Conservation (phyloP, 176 grass and related monocot genomes). For the Alopecurus myosuroides region DNA sequence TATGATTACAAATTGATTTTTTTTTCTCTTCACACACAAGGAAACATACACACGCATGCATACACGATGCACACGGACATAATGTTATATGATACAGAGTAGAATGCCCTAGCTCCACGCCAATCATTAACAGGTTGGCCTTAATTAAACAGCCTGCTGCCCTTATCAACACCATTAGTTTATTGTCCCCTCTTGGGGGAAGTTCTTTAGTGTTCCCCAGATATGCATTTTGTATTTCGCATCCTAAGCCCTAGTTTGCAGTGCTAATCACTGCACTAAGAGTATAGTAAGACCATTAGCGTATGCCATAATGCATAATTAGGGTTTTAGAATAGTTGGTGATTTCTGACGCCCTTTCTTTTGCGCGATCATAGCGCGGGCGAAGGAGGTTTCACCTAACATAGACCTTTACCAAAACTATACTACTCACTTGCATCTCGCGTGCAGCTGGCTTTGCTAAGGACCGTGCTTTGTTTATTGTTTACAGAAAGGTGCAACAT, state of each 20-base stretch:
- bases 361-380: slow-evolving; percentile 37
- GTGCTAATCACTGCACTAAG: slow-evolving; percentile 23
- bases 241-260: slow-evolving; percentile 40
- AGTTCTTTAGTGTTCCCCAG: slow-evolving; percentile 50
- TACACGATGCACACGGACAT: slow-evolving; percentile 22
- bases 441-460: slow-evolving; percentile 52
- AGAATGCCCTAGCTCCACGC: slow-evolving; percentile 41
- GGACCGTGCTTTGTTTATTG: slow-evolving; percentile 45
- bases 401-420: slow-evolving; percentile 60
- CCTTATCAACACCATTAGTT: slow-evolving; percentile 40
- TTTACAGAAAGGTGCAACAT: slow-evolving; percentile 56
- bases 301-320: slow-evolving; percentile 38
- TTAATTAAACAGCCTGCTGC: slow-evolving; percentile 38
- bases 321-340: slow-evolving; percentile 36
- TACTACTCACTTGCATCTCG: slow-evolving; percentile 54
- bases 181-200: slow-evolving; percentile 28
- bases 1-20: slow-evolving; percentile 13
- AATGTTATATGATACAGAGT: slow-evolving; percentile 42
- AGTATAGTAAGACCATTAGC: slow-evolving; percentile 61
- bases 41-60: slow-evolving; percentile 24
- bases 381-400: slow-evolving; percentile 59
- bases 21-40: slow-evolving; percentile 21
- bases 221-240: slow-evolving; percentile 45
- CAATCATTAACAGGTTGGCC: slow-evolving; percentile 71
- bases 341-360: slow-evolving; percentile 7